Conservation (phyloP, 257 asterid genomes). For the Nicotiana sylvestris region DNA sequence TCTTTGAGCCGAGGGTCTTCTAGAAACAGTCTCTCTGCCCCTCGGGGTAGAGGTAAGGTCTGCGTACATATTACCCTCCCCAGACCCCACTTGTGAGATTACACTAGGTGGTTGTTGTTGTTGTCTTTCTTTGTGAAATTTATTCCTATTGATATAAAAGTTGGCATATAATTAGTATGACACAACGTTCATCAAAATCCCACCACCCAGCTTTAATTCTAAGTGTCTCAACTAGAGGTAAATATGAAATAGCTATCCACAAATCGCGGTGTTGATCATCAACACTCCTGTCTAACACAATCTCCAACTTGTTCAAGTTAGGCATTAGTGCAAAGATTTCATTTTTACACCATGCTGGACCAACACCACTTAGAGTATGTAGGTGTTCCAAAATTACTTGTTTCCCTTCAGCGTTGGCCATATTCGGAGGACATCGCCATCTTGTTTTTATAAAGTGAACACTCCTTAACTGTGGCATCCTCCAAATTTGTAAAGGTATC, state of each 20-base stretch:
- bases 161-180: too few species aligned
- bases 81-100: too few species aligned
- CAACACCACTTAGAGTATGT: constrained; percentile 16
- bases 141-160: too few species aligned
- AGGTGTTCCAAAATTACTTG: background rate
- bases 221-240: too few species aligned
- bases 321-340: constrained; percentile 18
- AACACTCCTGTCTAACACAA: background rate
- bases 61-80: too few species aligned
- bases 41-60: too few species aligned
- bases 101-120: too few species aligned
- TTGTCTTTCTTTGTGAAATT: too few species aligned
- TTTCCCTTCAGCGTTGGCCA: background rate
- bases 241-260: background rate
- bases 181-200: too few species aligned
- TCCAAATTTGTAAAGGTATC: constrained; percentile 17
- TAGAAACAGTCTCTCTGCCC: too few species aligned
- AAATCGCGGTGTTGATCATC: too few species aligned
- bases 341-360: constrained; percentile 12
- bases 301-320: constrained; percentile 23
- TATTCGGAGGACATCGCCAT: background rate
- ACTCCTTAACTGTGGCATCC: constrained; percentile 20
- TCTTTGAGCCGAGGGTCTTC: too few species aligned
- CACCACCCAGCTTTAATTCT: background rate
- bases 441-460: constrained; percentile 12